Base-by-base conservation (phyloP, 73 alveolate genomes). In the Paramecium bursaria region DNA sequence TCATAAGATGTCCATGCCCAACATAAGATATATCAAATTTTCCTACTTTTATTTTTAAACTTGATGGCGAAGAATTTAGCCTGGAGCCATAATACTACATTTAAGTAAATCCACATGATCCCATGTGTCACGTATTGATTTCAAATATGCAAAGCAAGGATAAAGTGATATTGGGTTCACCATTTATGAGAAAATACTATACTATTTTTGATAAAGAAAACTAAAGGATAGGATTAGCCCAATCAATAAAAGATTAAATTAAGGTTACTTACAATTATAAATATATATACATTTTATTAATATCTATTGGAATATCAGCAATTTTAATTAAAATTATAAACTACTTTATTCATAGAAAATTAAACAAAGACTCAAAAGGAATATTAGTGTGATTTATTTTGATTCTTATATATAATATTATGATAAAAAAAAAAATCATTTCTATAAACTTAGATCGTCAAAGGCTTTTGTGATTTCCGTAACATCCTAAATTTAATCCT, bases 111-210 rank as follows among this genome's bases (percentile, higher is more conserved):
- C 19, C 7, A 14, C 53, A 67, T 42, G 82, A 67, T 15, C 82
- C 82, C 2, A 67, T 67, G 1, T 67, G 82, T 67, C 44, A 67
- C 44, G 46, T 67, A 9, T 27, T 67, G 6, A 67, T 67, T 39
- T 67, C 82, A 10, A 67, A 42, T 39, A 31, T 35, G 33, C 3
- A 25, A 67, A 39, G 60, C 21, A 50, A 53, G 42, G 74, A 79
- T 26, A 73, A 61, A 23, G 50, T 92, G 85, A 87, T 94, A 51
- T 90, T 94, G 60, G 98, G 98, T 73, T 95, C 88, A 73, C 88
- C 91, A 60, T 91, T 94, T 93, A 86, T 94, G 92, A 90, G 97
- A 73, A 92, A 92, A 86, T 91, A 87, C 92, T 90, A 88, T 88
- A 48, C 96, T 11, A 86, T 75, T 86, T 94, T 92, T 90, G 94